Conservation (phyloP, 23 red algal species). For the Gracilaria gracilis region DNA sequence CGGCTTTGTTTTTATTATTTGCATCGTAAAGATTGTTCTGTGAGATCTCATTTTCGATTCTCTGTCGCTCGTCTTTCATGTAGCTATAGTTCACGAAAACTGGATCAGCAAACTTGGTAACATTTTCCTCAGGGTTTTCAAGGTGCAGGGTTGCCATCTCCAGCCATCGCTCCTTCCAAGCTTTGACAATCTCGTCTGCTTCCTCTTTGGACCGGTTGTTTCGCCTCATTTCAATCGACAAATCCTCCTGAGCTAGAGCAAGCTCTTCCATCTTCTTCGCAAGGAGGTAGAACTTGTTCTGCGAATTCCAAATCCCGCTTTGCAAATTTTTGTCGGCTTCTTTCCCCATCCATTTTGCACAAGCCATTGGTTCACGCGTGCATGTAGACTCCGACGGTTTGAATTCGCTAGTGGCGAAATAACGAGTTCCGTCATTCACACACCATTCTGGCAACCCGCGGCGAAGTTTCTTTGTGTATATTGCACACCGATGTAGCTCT, state of each 20-base stretch:
- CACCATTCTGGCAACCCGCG: conserved; percentile 51
- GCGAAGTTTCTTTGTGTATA: conserved; percentile 35
- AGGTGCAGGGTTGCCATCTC: conserved; percentile 26
- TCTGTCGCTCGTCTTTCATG: conserved; percentile 20
- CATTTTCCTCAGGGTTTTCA: conserved; percentile 25
- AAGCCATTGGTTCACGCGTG: conserved; percentile 9
- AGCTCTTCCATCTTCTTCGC: conserved; percentile 38
- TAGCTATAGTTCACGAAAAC: conserved; percentile 22
- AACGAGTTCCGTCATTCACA: conserved; percentile 39
- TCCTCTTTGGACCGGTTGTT: conserved; percentile 16
- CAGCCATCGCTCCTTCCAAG: conserved; percentile 15
- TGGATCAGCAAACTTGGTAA: conserved; percentile 49
- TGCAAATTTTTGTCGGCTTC: conserved; percentile 37
- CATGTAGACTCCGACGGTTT: conserved; percentile 13
- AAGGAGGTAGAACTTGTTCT: neutral
- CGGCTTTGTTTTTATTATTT: conserved; percentile 35
- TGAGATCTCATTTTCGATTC: conserved; percentile 26
- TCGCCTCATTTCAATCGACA: neutral
- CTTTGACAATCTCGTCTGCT: conserved; percentile 21
- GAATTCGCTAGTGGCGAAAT: conserved; percentile 37
- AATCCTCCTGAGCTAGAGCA: conserved; percentile 21
- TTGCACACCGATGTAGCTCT: conserved; percentile 13
- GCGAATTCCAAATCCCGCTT: neutral
- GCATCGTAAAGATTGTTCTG: conserved; percentile 40
- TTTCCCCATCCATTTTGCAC: conserved; percentile 35